These are phyloP conservation scores for Craterostigma plantagineum DNA, from an alignment of 257 asterid species.

Conservation along the genomic window DNA sequence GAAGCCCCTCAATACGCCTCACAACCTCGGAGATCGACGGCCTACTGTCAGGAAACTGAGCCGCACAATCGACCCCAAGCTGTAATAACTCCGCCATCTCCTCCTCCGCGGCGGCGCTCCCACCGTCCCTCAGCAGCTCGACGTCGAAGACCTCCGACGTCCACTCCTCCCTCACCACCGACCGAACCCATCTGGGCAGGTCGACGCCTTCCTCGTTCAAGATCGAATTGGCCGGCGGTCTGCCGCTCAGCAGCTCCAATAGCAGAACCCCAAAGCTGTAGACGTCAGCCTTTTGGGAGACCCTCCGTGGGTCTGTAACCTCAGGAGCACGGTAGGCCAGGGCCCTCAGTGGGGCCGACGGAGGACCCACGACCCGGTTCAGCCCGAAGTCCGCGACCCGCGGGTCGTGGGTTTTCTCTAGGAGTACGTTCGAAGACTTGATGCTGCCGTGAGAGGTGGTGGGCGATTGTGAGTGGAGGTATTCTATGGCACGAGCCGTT, in stretches of 20 bases:
- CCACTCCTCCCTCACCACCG: slow-evolving; percentile 70
- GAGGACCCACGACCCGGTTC: slow-evolving; percentile 50
- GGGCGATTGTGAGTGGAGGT: slow-evolving; percentile 49
- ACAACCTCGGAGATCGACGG: slow-evolving; percentile 42
- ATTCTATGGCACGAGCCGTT: slow-evolving; percentile 58
- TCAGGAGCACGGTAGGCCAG: slow-evolving; percentile 83
- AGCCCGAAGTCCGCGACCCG: slow-evolving; percentile 66
- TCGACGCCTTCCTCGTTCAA: slow-evolving; percentile 77
- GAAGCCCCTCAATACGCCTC: slow-evolving; percentile 30
- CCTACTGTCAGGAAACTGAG: slow-evolving; percentile 58
- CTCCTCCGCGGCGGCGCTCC: slow-evolving; percentile 34
- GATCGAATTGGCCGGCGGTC: slow-evolving; percentile 70
- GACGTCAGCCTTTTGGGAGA: slow-evolving; percentile 63
- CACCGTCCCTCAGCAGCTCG: slow-evolving; percentile 41
- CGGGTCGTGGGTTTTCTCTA: slow-evolving; percentile 48
- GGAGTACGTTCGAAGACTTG: slow-evolving; percentile 67
- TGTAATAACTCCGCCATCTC: slow-evolving; percentile 78
- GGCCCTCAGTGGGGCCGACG: slow-evolving; percentile 49
- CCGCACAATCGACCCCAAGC: slow-evolving; percentile 67
- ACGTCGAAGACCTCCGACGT: slow-evolving; percentile 65
- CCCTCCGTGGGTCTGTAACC: slow-evolving; percentile 66
- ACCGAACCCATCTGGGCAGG: slow-evolving; percentile 75
- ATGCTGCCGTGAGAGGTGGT: slow-evolving; percentile 59
- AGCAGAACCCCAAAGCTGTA: slow-evolving; percentile 63
- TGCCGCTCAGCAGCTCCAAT: slow-evolving; percentile 70